phyloP scores from a whole-genome alignment of 73 alveolate genomes.

The Paramecium caudatum region DNA sequence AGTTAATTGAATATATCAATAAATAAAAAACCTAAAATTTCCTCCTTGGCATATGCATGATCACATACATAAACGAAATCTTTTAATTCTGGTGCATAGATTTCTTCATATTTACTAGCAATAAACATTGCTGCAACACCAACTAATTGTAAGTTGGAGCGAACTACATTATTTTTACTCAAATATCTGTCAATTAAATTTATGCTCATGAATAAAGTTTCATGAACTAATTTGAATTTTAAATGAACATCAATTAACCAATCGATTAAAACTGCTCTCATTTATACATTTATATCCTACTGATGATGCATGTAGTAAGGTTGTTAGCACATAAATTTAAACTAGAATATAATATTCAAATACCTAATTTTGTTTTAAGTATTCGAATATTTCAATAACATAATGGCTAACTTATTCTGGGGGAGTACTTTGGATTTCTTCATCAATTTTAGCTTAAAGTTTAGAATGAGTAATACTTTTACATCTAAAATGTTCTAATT shows the following conservation, averaged over 20 bases:
- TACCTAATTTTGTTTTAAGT: too few species aligned
- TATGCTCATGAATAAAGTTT: constrained; percentile 84
- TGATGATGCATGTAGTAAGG: too few species aligned
- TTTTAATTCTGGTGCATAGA: constrained; percentile 89
- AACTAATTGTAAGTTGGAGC: constrained; percentile 83
- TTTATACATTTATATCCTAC: constrained; percentile 79
- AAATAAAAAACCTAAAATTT: too few species aligned
- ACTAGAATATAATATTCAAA: too few species aligned
- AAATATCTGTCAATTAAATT: constrained; percentile 85
- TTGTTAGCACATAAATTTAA: too few species aligned
- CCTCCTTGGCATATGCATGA: constrained; percentile 85
- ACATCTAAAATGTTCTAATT: too few species aligned
- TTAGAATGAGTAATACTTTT: too few species aligned
- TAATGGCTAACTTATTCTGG: too few species aligned
- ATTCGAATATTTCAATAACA: too few species aligned
- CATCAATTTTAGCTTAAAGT: too few species aligned
- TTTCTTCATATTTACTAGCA: constrained; percentile 92
- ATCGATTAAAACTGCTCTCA: constrained; percentile 90
- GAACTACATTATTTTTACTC: constrained; percentile 49
- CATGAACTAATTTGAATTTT: constrained; percentile 82
- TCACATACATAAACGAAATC: constrained; percentile 88
- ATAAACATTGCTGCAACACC: constrained; percentile 91
- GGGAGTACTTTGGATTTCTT: too few species aligned
- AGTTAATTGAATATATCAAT: constrained; percentile 75
- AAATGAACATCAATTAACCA: constrained; percentile 89